These are phyloP conservation scores for Xylaria multiplex DNA, from an alignment of 2,329 filamentous ascomycete species.

Conservation along the genomic window DNA sequence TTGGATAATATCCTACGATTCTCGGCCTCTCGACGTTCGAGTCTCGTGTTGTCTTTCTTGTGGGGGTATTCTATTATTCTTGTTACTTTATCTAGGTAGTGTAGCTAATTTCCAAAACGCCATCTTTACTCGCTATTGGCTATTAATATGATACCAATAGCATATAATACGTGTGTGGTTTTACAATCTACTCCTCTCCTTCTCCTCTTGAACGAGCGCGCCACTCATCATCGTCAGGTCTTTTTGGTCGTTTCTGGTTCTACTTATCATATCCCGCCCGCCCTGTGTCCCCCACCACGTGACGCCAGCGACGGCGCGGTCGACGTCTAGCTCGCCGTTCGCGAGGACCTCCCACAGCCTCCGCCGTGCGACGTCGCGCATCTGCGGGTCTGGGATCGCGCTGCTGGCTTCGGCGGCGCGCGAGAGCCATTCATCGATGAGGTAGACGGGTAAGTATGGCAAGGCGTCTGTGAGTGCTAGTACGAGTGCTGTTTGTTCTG, in stretches of 20 bases:
- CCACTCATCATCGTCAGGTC: slow-evolving; percentile 66
- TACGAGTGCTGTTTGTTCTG: slow-evolving; percentile 80
- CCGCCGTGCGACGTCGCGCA: slow-evolving; percentile 73
- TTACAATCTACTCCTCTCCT: slow-evolving; percentile 42
- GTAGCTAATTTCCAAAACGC: slow-evolving; percentile 1
- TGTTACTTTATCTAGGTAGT: neutral
- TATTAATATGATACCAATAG: neutral
- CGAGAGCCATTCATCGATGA: slow-evolving; percentile 84
- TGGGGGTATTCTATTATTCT: slow-evolving; percentile 2
- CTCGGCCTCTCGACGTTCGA: neutral
- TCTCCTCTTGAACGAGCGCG: slow-evolving; percentile 53
- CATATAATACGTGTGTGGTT: neutral
- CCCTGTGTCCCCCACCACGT: slow-evolving; percentile 81
- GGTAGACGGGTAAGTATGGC: slow-evolving; percentile 73
- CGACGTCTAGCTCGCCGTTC: slow-evolving; percentile 87
- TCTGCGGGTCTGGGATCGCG: slow-evolving; percentile 66
- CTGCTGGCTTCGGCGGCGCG: slow-evolving; percentile 75
- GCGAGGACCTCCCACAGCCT: slow-evolving; percentile 83
- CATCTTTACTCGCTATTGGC: neutral
- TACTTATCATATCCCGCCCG: slow-evolving; percentile 61
- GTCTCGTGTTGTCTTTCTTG: neutral
- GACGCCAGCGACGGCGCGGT: slow-evolving; percentile 80
- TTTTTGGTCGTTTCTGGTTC: slow-evolving; percentile 39
- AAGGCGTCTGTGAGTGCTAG: slow-evolving; percentile 83
- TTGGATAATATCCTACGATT: neutral